Percentiles rank a stretch among this genome's conserved stretches.
These are phyloP conservation scores for Magnolia sinica DNA, from an alignment of 164 flowering plant species.

Conservation along the genomic window DNA sequence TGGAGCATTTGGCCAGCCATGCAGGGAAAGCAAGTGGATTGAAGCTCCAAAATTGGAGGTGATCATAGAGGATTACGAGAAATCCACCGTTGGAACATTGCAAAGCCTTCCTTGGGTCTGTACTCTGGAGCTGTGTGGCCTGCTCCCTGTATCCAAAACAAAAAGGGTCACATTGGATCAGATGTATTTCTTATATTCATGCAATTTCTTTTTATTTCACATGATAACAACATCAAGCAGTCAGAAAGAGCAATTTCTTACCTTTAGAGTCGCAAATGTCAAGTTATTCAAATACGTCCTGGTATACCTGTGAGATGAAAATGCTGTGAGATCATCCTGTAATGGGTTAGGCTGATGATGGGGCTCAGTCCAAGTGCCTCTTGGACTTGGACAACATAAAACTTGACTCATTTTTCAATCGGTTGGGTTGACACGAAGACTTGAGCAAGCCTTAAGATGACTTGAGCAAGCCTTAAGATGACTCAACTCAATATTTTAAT, in stretches of 20 bases:
- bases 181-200: too few species aligned
- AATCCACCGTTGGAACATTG: constrained; percentile 17
- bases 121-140: constrained; percentile 21
- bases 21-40: too few species aligned
- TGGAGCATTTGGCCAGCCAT: too few species aligned
- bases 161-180: not conserved
- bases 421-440: too few species aligned
- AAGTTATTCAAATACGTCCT: constrained; percentile 40
- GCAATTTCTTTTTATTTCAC: not conserved
- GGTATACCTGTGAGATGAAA: constrained; percentile 31
- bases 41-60: not conserved
- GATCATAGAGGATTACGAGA: constrained; percentile 11
- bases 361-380: too few species aligned
- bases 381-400: too few species aligned
- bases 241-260: not conserved
- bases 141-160: constrained; percentile 11
- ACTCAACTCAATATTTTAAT: too few species aligned
- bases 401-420: too few species aligned
- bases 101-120: constrained; percentile 17
- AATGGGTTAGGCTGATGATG: too few species aligned
- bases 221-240: not conserved
- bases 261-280: constrained; percentile 62
- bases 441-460: too few species aligned
- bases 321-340: too few species aligned
- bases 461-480: too few species aligned